Percentiles rank a stretch among this genome's conserved stretches.
Conservation (phyloP, 169 alveolate species). For the Cardiosporidium cionae region DNA sequence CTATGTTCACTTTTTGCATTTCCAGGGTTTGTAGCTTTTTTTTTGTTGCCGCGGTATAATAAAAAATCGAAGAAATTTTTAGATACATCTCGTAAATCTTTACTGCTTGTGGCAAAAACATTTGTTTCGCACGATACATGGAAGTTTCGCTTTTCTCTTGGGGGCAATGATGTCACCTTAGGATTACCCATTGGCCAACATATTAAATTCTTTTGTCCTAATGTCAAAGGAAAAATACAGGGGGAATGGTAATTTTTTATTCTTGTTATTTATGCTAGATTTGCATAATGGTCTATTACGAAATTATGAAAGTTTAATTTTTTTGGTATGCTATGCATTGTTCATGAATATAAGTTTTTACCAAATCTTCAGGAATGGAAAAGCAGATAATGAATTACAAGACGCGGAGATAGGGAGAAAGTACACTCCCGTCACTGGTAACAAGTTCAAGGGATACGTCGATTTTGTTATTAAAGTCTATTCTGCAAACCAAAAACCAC, state of each 20-base stretch:
- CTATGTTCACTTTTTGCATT: no score
- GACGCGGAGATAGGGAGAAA: conserved; percentile 35
- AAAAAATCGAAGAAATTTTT: conserved; percentile 15
- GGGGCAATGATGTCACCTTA: not conserved
- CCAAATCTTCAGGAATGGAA: conserved; percentile 30
- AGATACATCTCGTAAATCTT: conserved; percentile 12
- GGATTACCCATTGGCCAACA: conserved; percentile 48
- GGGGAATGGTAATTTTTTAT: conserved; percentile 6
- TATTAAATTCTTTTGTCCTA: conserved; percentile 23
- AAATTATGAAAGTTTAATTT: not conserved
- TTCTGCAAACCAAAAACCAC: conserved; percentile 32
- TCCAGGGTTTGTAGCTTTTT: no score
- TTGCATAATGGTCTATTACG: no score
- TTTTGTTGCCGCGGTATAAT: no score
- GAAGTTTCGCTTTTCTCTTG: conserved; percentile 39
- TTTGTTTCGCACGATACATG: conserved; percentile 42
- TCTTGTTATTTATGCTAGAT: no score
- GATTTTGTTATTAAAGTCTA: conserved; percentile 56
- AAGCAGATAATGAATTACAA: conserved; percentile 7
- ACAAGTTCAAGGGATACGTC: conserved; percentile 29
- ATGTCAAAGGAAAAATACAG: not conserved
- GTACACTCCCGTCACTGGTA: conserved; percentile 53
- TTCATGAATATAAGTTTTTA: not conserved
- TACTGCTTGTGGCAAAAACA: conserved; percentile 27
- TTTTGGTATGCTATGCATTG: not conserved